These are phyloP conservation scores for Ophiostoma populinum DNA, from an alignment of 2,329 filamentous ascomycete species.

Conservation along the genomic window DNA sequence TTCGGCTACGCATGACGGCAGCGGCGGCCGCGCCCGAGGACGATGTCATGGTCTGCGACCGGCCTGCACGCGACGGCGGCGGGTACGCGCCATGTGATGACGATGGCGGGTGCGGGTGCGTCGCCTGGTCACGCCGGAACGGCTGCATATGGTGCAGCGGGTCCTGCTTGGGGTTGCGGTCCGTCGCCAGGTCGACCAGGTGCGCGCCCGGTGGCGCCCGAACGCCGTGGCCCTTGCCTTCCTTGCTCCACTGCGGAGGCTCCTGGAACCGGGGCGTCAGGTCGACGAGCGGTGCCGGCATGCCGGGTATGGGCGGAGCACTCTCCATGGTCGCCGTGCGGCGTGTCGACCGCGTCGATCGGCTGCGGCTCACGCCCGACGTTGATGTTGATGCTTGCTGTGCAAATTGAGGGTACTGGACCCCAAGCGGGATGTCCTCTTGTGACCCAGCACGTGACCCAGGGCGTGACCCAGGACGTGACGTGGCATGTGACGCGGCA, in stretches of 20 bases:
- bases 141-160: too few species aligned
- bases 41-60: conserved; percentile 10
- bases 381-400: conserved; percentile 8
- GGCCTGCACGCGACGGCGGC: conserved; percentile 1
- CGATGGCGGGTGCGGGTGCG: neutral
- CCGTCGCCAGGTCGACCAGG: conserved; percentile 29
- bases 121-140: neutral
- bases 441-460: conserved; percentile 7
- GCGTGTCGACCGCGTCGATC: neutral
- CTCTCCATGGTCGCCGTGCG: neutral
- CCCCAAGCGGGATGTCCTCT: conserved; percentile 8
- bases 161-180: conserved; percentile 4
- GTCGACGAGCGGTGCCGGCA: conserved; percentile 47
- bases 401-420: conserved; percentile 7
- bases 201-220: conserved; percentile 23
- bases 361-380: conserved; percentile 3
- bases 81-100: neutral
- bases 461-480: neutral
- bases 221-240: conserved; percentile 33
- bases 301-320: conserved; percentile 27
- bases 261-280: conserved; percentile 48
- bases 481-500: neutral
- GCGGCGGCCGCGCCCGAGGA: conserved; percentile 7
- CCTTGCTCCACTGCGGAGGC: conserved; percentile 38
- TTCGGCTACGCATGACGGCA: conserved; percentile 5